Evolutionary conservation across 2,329 filamentous ascomycete species (phyloP), one percentile per base, ranked within the genome.

Genomic region (Phaeoacremonium minimum): DNA sequence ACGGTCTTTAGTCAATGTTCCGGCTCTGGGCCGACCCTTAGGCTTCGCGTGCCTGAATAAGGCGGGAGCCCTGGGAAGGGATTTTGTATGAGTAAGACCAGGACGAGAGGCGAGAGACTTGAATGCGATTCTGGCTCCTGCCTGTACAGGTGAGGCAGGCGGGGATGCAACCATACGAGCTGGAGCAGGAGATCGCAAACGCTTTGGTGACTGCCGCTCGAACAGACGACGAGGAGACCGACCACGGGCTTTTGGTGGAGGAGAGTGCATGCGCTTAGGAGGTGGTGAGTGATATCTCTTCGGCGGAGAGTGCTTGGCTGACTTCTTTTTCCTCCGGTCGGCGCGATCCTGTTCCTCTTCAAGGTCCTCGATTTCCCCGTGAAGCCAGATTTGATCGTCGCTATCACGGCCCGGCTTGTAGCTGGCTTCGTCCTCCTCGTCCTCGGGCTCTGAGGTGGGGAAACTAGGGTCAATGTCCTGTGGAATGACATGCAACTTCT

Each of bases 381-480:
- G 81, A 35, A 88, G 66, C 75, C 85, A 83, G 30, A 81, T 61
- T 33, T 82, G 69, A 20, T 81, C 77, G 26, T 87, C 84, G 49
- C 81, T 87, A 15, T 81, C 79, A 36, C 58, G 78, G 40, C 53
- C 67, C 50, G 60, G 66, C 59, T 60, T 80, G 64, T 55, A 76
- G 36, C 87, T 81, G n/a, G n/a, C n/a, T 28, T 87, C 80, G 26
- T 88, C 85, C 32, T 87, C 86, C 18, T 91, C 83, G 47, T 89
- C 81, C 48, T 98, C 93, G 0, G 85, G 86, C 49, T 97, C 93
- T 0, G 90, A 95, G 1, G 89, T 90, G 0, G 93, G 93, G 58
- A 98, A 98, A 54, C 90, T 96, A 1, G 93, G 93, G 54, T 98
- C 93, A 42, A 96, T 95, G 50, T 97, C 93, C 56, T 97, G 93